phyloP scores from a whole-genome alignment of 2,329 filamentous ascomycete genomes.

The Aspergillus ochraceoroseus region DNA sequence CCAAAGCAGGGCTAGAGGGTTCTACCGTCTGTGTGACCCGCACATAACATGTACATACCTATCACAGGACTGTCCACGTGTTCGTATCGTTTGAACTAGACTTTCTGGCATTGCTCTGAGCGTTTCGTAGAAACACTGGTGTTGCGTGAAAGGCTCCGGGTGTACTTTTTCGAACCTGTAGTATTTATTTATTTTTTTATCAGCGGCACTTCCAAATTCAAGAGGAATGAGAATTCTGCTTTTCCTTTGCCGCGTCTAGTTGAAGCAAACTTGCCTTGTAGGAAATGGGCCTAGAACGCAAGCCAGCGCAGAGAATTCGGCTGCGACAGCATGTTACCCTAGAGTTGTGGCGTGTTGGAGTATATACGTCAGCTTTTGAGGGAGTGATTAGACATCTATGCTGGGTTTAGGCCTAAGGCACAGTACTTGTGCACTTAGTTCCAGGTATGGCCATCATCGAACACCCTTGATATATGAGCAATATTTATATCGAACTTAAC shows the following conservation, averaged over 20 bases:
- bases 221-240: background rate
- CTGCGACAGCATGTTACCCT: background rate
- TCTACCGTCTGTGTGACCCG: slow-evolving; percentile 5
- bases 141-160: slow-evolving; percentile 2
- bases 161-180: background rate
- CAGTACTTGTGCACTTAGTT: too few relatives aligned
- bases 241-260: background rate
- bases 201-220: background rate
- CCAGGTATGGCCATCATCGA: too few relatives aligned
- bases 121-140: background rate
- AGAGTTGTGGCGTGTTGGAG: background rate
- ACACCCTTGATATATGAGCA: too few relatives aligned
- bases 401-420: too few relatives aligned
- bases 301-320: background rate
- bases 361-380: background rate
- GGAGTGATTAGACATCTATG: too few relatives aligned
- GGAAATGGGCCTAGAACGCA: slow-evolving; percentile 2
- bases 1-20: too few relatives aligned
- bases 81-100: slow-evolving; percentile 9
- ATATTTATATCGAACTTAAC: too few relatives aligned
- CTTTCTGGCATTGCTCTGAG: too few relatives aligned
- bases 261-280: slow-evolving; percentile 2
- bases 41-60: background rate
- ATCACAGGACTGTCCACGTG: slow-evolving; percentile 12
- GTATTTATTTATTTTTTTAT: too few relatives aligned